phyloP scores from a whole-genome alignment of 495 filamentous ascomycete genomes.

The Poronia punctata region DNA sequence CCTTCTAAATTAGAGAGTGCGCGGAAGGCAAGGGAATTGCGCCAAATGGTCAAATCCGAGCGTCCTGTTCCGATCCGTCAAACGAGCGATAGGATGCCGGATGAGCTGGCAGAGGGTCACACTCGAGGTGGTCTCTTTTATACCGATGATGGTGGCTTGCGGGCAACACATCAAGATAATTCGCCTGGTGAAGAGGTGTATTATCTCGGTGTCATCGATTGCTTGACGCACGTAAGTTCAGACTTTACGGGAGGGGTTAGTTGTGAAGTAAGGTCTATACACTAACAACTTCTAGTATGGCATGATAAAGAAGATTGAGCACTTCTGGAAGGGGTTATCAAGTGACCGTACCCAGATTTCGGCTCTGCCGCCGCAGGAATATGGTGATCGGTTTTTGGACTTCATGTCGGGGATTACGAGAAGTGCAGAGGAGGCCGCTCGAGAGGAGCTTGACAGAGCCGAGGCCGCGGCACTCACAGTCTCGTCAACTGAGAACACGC shows the following conservation, averaged over 20 bases:
- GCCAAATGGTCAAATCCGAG: slow-evolving; percentile 87
- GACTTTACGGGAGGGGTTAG: too few relatives aligned
- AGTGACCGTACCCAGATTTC: slow-evolving; percentile 79
- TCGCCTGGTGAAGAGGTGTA: slow-evolving; percentile 85
- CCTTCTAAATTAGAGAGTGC: slow-evolving; percentile 91
- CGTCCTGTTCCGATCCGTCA: slow-evolving; percentile 86
- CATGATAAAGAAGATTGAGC: slow-evolving; percentile 78
- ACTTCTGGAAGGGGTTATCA: slow-evolving; percentile 89
- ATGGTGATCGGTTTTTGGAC: slow-evolving; percentile 88
- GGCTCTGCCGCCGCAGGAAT: slow-evolving; percentile 82
- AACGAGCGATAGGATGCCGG: slow-evolving; percentile 78
- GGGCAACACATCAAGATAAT: slow-evolving; percentile 88
- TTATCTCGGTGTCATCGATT: slow-evolving; percentile 96
- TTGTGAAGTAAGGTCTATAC: too few relatives aligned
- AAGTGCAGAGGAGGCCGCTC: slow-evolving; percentile 72
- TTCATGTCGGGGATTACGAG: slow-evolving; percentile 90
- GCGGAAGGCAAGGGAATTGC: slow-evolving; percentile 82
- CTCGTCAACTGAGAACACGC: slow-evolving; percentile 24
- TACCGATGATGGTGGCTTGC: slow-evolving; percentile 87
- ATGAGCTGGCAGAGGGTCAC: slow-evolving; percentile 63
- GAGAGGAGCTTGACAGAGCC: slow-evolving; percentile 49
- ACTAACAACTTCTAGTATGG: too few relatives aligned
- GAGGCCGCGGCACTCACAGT: slow-evolving; percentile 31
- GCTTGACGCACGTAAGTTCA: slow-evolving; percentile 78
- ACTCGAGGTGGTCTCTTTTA: slow-evolving; percentile 56